Evolutionary conservation across 2,329 filamentous ascomycete genomes (phyloP), one percentile per base, ranked within the genome.

Genomic region (Incumbomyces delicatus): DNA sequence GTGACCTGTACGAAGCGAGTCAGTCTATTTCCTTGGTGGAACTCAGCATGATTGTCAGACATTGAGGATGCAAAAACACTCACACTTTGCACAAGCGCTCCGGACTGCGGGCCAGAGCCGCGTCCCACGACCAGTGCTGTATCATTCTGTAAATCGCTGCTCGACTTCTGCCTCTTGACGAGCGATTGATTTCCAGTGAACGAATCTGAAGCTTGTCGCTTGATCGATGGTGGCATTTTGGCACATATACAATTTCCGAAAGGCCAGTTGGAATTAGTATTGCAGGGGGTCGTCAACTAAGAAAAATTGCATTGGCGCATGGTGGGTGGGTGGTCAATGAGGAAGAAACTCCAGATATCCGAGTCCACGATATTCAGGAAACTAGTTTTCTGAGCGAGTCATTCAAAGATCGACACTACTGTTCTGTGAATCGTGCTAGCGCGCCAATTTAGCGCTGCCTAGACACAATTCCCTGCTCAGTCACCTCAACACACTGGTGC

Each of bases 111-210:
- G 43, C 50, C 53, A 38, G 65, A 69, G 14, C 70, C 68, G 49
- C 74, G 71, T 61, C 78, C 80, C 22, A 74, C 70, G 34, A 79
- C 68, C 33, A 79, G 71, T 44, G 81, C 70, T 46, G 76, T 72
- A 58, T 66, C 67, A 60, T 67, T 66, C 46, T 66, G 67, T 49
- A 78, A 63, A 52, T 77, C 72, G 53, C 69, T 71, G 55, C 80
- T 77, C 48, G 79, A 77, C 64, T 92, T 94, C 64, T 90, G 88
- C 63, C 90, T 77, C 73, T 96, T 98, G 52, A 96, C 83, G 33
- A 88, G 79, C 57, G 90, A 76, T 66, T 94, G 86, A 41, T 52
- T 64, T 18, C 80, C 80, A 58, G 82, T 79, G 57, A 90, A 90
- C 50, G 86, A 84, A 57, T 85, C 83, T 51, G 85, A 81, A n/a